Conservation (phyloP, 805 yeast genomes). For the Lachancea sp. region DNA sequence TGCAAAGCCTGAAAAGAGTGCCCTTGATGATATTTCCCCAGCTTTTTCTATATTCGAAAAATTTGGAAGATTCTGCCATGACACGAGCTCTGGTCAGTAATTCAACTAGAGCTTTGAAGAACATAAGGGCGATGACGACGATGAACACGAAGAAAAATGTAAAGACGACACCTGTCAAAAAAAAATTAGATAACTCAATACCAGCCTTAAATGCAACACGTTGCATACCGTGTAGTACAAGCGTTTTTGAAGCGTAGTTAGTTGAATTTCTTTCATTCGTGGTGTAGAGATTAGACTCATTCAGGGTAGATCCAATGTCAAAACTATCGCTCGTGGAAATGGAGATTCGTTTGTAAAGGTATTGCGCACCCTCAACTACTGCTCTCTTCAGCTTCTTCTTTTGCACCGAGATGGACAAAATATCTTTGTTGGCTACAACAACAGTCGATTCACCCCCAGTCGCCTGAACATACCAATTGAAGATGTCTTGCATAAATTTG, state of each 20-base stretch:
- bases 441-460: conserved; percentile 89
- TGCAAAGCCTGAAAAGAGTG: conserved; percentile 71
- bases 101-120: conserved; percentile 67
- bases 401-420: conserved; percentile 81
- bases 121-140: conserved; percentile 46
- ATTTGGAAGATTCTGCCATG: conserved; percentile 53
- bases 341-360: conserved; percentile 35
- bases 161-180: conserved; percentile 80
- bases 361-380: conserved; percentile 9
- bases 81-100: conserved; percentile 50
- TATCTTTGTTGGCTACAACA: conserved; percentile 54
- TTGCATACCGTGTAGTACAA: conserved; percentile 84
- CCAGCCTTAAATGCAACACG: conserved; percentile 81
- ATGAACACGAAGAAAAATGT: conserved; percentile 70
- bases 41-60: conserved; percentile 68
- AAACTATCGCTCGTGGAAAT: conserved; percentile 32
- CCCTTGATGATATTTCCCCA: conserved; percentile 89
- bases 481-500: conserved; percentile 70
- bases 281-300: conserved; percentile 52
- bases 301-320: conserved; percentile 45
- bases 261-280: conserved; percentile 59
- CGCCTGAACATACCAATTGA: conserved; percentile 91
- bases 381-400: conserved; percentile 36
- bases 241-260: conserved; percentile 55
- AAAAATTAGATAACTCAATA: conserved; percentile 80